Percentiles rank a stretch among this genome's conserved stretches.
Conservation (phyloP, 2,329 filamentous ascomycete species). For the Fusarium circinatum region DNA sequence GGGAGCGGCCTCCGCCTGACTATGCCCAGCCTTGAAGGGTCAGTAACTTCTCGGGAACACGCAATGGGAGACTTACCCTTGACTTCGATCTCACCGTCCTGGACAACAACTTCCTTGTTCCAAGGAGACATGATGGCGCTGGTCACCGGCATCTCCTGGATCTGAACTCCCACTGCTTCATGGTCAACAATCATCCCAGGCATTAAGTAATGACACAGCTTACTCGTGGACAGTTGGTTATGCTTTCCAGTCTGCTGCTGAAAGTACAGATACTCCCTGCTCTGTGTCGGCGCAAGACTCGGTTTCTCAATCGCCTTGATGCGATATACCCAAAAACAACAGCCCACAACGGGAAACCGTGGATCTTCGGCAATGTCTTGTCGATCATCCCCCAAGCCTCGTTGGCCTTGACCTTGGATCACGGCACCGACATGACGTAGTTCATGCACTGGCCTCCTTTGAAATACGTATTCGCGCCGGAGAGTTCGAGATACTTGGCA, state of each 20-base stretch:
- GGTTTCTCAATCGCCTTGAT: constrained; percentile 69
- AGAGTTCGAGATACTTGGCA: constrained; percentile 73
- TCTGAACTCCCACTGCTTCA: constrained; percentile 50
- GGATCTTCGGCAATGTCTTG: constrained; percentile 69
- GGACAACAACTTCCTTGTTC: constrained; percentile 68
- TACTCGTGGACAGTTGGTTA: constrained; percentile 58
- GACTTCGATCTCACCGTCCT: constrained; percentile 64
- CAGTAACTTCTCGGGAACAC: rapidly evolving
- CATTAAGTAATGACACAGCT: too few species aligned
- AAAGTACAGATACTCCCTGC: constrained; percentile 75
- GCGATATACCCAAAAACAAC: constrained; percentile 72
- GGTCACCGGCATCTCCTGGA: constrained; percentile 78
- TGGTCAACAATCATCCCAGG: too few species aligned
- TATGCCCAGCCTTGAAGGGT: constrained; percentile 66
- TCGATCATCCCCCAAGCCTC: constrained; percentile 80
- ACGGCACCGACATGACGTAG: constrained; percentile 75
- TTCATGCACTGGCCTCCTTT: constrained; percentile 73
- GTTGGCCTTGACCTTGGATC: constrained; percentile 72
- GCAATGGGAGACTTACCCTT: rapidly evolving
- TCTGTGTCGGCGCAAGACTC: constrained; percentile 69
- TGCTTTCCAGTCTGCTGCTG: constrained; percentile 75
- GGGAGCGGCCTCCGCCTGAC: constrained; percentile 67
- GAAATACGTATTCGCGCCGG: constrained; percentile 78
- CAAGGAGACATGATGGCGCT: constrained; percentile 73
- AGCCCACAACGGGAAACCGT: constrained; percentile 71